phyloP scores from a whole-genome alignment of 2,329 filamentous ascomycete species.

The Scytalidium lignicola region DNA sequence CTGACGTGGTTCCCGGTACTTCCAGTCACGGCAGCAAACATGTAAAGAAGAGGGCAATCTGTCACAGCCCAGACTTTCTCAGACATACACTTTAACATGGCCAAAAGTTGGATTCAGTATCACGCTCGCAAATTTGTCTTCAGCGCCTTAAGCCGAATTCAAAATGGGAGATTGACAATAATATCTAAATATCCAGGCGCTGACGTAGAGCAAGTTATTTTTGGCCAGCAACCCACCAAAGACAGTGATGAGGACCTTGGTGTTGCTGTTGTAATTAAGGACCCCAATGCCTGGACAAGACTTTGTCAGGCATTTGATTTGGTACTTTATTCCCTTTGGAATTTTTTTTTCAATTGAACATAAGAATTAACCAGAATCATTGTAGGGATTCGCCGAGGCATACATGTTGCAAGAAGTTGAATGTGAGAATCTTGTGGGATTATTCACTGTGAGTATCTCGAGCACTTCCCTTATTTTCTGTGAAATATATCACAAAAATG shows the following conservation, averaged over 20 bases:
- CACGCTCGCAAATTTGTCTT: not conserved
- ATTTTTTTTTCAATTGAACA: not conserved
- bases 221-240: not conserved
- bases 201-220: not conserved
- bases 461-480: not conserved
- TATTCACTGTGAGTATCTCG: slow-evolving; percentile 31
- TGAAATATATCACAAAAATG: too few species aligned
- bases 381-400: slow-evolving; percentile 30
- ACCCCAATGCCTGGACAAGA: slow-evolving; percentile 1
- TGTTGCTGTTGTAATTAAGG: not conserved
- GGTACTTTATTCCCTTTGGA: slow-evolving; percentile 15
- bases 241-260: not conserved
- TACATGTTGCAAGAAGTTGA: slow-evolving; percentile 70
- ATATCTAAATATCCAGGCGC: not conserved
- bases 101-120: not conserved
- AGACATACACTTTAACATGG: not conserved
- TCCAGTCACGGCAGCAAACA: not conserved
- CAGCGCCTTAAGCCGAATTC: not conserved
- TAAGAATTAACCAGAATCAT: not conserved
- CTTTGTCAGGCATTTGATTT: not conserved
- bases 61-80: not conserved
- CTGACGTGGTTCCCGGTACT: too few species aligned
- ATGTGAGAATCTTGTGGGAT: slow-evolving; percentile 54
- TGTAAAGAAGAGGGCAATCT: not conserved
- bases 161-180: not conserved